Base-by-base conservation (phyloP, 2,329 filamentous ascomycete genomes). In the Xylariaceae sp. region DNA sequence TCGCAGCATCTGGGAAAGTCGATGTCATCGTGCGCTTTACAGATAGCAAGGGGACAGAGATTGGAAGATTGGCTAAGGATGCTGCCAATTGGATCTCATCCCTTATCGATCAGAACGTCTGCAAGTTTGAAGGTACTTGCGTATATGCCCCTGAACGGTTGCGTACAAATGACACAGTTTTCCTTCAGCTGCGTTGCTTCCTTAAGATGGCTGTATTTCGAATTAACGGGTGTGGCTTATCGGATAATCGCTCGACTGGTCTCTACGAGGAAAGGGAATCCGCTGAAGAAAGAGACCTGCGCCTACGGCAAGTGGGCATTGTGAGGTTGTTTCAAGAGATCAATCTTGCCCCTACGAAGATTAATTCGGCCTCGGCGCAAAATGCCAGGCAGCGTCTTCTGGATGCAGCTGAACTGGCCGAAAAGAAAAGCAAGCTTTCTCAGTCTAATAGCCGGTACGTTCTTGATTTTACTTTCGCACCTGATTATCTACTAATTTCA, bases 1-100 rank as follows among this genome's bases (percentile, higher is more conserved):
- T 80, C 9, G 78, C 82, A n/a, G 77, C 82, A 0, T 84, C 86
- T 33, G 87, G 86, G 66, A 87, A 90, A 44, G 83, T 87, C 17
- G 95, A 99, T 76, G 87, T 96, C 5, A 84, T 99, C 58, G 96
- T 98, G 23, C 87, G 95, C 1, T 98, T 99, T 69, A 96, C 90
- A 0, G 96, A 92, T 67, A 74, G 80, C 8, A 82, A 78, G 48
- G 93, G 93, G 0, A 86, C 88, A 52, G 95, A 99, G 72, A 83
- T 99, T 44, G 95, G 95, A 3, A 84, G 95, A 58, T 74, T 99
- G 33, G 88, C 92, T 24, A 94, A 93, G 67, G 93, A 98, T 29
- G 87, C 87, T 4, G 92, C 95, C 3, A 86, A 87, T 58, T 99
- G 95, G 93, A 90, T 98, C 5, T 96, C 95, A 3, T 88, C 92